These are phyloP conservation scores for Cytospora piceae DNA, from an alignment of 2,329 filamentous ascomycete species.

Conservation along the genomic window DNA sequence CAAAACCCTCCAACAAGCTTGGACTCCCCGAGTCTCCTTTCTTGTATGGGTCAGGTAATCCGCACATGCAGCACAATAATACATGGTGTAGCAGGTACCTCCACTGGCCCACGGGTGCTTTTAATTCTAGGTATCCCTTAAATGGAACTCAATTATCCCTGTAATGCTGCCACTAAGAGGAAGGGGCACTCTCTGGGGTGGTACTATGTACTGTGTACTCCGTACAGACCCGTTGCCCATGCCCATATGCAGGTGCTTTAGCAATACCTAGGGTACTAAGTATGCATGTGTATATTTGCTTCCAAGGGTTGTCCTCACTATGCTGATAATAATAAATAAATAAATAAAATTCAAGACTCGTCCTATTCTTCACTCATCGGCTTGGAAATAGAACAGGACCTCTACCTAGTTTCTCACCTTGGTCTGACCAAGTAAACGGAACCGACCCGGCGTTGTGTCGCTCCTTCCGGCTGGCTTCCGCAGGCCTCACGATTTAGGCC, in stretches of 20 bases:
- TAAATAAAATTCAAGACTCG: not conserved
- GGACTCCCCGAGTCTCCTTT: not conserved
- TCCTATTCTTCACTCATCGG: not conserved
- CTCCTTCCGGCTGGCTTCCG: not conserved
- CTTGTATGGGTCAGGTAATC: conserved; percentile 1
- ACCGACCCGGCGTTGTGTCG: not conserved
- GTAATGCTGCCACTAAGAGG: conserved; percentile 9
- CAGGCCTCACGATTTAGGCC: not conserved
- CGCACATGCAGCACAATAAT: not conserved
- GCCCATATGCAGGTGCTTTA: not conserved
- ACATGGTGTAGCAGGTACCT: conserved; percentile 10
- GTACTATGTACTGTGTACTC: not conserved
- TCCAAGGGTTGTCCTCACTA: not conserved
- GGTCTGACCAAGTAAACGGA: not conserved
- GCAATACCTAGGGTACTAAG: no score
- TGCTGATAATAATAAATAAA: not conserved
- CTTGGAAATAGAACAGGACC: not conserved
- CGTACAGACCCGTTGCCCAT: not conserved
- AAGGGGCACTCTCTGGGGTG: conserved; percentile 10
- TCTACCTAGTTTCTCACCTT: not conserved
- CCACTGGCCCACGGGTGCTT: conserved; percentile 3
- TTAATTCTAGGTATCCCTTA: conserved; percentile 4
- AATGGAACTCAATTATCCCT: conserved; percentile 21
- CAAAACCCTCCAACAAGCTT: not conserved
- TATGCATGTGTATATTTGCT: not conserved